A percentile compares a stretch with the other conserved stretches of the same genome.
Evolutionary conservation across 202 grass and related monocot species (phyloP).

Genomic region (Panicum hallii): DNA sequence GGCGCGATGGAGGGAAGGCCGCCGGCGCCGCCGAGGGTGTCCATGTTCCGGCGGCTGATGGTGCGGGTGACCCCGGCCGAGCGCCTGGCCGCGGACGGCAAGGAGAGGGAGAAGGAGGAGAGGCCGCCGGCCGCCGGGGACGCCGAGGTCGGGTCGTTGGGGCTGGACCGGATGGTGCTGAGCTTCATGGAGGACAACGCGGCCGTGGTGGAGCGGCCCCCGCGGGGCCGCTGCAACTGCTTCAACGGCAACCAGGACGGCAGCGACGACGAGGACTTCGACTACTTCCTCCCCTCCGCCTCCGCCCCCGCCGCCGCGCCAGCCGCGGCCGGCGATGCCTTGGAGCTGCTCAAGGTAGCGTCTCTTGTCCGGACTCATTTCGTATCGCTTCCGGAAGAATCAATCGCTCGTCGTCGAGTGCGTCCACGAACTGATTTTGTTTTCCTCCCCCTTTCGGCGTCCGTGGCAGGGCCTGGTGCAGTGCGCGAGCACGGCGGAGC

Average conservation of each 20-base stretch:
- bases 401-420: slow-evolving; percentile 20
- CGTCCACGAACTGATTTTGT: slow-evolving; percentile 1
- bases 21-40: slow-evolving; percentile 33
- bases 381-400: neutral
- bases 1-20: slow-evolving; percentile 40
- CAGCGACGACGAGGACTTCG: slow-evolving; percentile 76
- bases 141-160: slow-evolving; percentile 55
- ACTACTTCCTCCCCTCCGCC: slow-evolving; percentile 51
- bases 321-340: slow-evolving; percentile 40
- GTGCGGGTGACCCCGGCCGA: slow-evolving; percentile 50
- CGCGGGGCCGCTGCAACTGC: slow-evolving; percentile 67
- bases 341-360: slow-evolving; percentile 68
- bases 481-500: slow-evolving; percentile 71
- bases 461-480: slow-evolving; percentile 62
- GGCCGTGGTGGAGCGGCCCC: slow-evolving; percentile 60
- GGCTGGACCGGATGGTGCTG: slow-evolving; percentile 69
- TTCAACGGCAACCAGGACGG: slow-evolving; percentile 71
- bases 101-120: slow-evolving; percentile 46
- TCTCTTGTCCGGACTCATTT: neutral
- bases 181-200: slow-evolving; percentile 77
- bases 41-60: slow-evolving; percentile 56
- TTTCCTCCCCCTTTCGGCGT: neutral
- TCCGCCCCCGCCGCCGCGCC: neutral
- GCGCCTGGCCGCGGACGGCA: neutral
- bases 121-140: neutral